These are phyloP conservation scores for Scopulariopsis brevicaulis DNA, from an alignment of 2,329 filamentous ascomycete species.

Conservation along the genomic window DNA sequence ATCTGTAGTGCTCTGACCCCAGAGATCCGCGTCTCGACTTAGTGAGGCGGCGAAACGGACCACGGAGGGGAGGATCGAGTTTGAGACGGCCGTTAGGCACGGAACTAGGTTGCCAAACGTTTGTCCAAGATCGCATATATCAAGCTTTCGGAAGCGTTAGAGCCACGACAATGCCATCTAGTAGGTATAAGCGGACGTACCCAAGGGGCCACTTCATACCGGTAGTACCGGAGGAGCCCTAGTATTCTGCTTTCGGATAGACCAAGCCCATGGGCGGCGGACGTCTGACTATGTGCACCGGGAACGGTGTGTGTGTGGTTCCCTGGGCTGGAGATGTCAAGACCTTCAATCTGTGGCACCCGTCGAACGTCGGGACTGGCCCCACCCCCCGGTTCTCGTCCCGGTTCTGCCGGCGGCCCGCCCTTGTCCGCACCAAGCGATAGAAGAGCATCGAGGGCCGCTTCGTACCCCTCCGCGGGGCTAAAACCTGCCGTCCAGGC, in stretches of 20 bases:
- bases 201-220: slow-evolving; percentile 32
- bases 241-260: slow-evolving; percentile 8
- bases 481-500: not conserved
- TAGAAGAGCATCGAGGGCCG: slow-evolving; percentile 19
- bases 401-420: not conserved
- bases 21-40: not conserved
- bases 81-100: slow-evolving; percentile 15
- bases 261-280: not conserved
- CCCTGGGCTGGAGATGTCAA: too few relatives aligned
- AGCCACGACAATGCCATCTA: not conserved
- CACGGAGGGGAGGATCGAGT: slow-evolving; percentile 14
- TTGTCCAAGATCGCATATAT: slow-evolving; percentile 27
- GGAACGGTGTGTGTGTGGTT: too few relatives aligned
- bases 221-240: slow-evolving; percentile 26
- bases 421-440: slow-evolving; percentile 17
- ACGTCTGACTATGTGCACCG: not conserved
- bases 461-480: slow-evolving; percentile 14
- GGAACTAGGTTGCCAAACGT: slow-evolving; percentile 25
- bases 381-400: not conserved
- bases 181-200: slow-evolving; percentile 14
- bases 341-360: too few relatives aligned
- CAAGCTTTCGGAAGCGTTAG: slow-evolving; percentile 18
- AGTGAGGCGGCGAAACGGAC: slow-evolving; percentile 9
- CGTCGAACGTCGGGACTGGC: not conserved
- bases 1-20: not conserved